These are phyloP conservation scores for Leccinum fibrillosum DNA, from an alignment of 768 basidiomycete species.

Conservation along the genomic window DNA sequence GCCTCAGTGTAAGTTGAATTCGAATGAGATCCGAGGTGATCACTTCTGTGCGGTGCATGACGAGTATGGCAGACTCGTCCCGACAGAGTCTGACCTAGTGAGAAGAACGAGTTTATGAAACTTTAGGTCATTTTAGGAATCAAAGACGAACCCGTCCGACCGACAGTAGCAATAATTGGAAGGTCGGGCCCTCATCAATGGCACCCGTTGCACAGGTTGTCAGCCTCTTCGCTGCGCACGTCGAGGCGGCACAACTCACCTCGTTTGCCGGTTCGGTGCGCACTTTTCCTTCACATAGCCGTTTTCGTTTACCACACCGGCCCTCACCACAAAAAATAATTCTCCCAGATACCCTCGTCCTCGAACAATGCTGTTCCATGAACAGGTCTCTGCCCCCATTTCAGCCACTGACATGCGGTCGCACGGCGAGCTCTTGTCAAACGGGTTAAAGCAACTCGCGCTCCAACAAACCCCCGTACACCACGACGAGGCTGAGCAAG, in stretches of 20 bases:
- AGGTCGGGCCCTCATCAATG: conserved; percentile 5
- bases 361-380: not conserved
- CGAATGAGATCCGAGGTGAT: conserved; percentile 34
- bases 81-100: conserved; percentile 24
- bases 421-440: conserved; percentile 41
- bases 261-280: conserved; percentile 5
- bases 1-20: conserved; percentile 8
- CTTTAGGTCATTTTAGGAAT: conserved; percentile 33
- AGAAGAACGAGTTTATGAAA: conserved; percentile 31
- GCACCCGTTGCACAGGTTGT: conserved; percentile 16
- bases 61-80: conserved; percentile 34
- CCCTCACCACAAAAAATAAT: not conserved
- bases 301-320: conserved; percentile 4
- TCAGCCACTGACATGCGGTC: conserved; percentile 22
- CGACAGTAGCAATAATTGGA: conserved; percentile 12
- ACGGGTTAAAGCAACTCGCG: conserved; percentile 48
- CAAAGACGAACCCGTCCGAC: conserved; percentile 13
- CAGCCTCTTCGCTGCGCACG: conserved; percentile 8
- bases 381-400: not conserved
- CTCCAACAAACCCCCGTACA: conserved; percentile 16
- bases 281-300: conserved; percentile 23
- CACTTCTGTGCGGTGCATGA: conserved; percentile 22
- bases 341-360: not conserved
- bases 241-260: not conserved
- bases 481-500: conserved; percentile 2